Conservation (phyloP, 768 basidiomycete species). For the Hebeloma cylindrosporum region DNA sequence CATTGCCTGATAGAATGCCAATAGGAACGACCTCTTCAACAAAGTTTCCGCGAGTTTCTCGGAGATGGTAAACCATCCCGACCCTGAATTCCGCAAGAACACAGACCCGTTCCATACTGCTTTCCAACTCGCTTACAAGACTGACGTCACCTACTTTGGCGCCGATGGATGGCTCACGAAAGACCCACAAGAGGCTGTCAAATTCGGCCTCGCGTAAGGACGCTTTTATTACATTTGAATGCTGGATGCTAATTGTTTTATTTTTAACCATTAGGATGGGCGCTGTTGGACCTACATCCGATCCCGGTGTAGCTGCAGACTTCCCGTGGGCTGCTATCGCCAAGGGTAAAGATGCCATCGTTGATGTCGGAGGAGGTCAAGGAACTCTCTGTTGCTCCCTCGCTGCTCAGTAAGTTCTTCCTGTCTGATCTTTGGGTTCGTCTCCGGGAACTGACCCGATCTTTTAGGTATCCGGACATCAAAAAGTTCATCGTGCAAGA, state of each 20-base stretch:
- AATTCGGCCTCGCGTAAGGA: conserved; percentile 35
- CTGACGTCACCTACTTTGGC: conserved; percentile 36
- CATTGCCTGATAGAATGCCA: neutral
- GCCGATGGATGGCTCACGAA: conserved; percentile 37
- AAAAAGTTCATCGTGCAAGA: conserved; percentile 40
- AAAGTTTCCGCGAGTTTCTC: conserved; percentile 33
- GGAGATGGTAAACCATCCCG: conserved; percentile 35
- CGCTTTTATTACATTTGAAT: neutral
- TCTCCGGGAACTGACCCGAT: neutral
- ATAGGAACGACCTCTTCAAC: conserved; percentile 37
- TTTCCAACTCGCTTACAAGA: conserved; percentile 38
- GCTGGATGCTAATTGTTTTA: conserved; percentile 1
- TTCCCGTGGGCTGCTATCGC: conserved; percentile 38
- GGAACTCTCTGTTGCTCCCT: conserved; percentile 40
- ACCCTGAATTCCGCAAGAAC: conserved; percentile 33
- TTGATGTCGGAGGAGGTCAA: conserved; percentile 42
- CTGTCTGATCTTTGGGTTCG: neutral
- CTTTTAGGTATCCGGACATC: conserved; percentile 35
- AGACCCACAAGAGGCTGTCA: conserved; percentile 35
- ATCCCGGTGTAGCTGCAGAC: conserved; percentile 38
- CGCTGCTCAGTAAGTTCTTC: conserved; percentile 29
- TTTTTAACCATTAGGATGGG: conserved; percentile 37
- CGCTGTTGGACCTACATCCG: conserved; percentile 39
- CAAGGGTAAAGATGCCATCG: conserved; percentile 37
- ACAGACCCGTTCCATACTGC: conserved; percentile 36